Evolutionary conservation across 139 green algal genomes (phyloP).

Genomic region (Deuterostichococcus epilithicus): DNA sequence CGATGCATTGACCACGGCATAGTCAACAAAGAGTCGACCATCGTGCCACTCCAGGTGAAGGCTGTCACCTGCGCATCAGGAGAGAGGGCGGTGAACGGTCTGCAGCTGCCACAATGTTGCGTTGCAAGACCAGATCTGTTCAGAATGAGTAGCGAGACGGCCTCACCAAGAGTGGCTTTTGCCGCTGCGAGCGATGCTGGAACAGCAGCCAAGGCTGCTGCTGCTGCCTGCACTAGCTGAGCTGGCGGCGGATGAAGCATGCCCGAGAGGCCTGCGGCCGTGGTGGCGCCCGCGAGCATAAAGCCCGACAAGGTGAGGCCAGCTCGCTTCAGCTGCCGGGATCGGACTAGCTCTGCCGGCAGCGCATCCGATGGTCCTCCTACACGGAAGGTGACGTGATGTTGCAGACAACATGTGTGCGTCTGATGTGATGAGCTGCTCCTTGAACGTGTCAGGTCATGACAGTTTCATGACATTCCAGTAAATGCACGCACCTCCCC

Average conservation of each 20-base stretch:
- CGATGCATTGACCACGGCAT: not conserved
- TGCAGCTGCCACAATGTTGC: no score
- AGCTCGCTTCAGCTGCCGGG: not conserved
- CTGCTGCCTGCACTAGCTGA: not conserved
- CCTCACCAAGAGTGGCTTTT: constrained; percentile 1
- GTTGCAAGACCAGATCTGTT: no score
- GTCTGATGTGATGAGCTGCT: no score
- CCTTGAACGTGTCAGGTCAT: no score
- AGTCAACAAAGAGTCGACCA: constrained; percentile 5
- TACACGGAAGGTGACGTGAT: no score
- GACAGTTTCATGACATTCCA: no score
- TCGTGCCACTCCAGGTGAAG: constrained; percentile 13
- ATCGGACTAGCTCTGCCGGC: not conserved
- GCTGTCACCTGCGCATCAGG: not conserved
- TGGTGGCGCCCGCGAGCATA: not conserved
- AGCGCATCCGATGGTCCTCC: not conserved
- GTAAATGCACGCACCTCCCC: no score
- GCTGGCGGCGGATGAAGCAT: not conserved
- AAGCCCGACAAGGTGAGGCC: not conserved
- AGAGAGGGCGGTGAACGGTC: no score
- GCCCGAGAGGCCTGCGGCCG: not conserved
- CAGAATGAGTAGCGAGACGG: not conserved
- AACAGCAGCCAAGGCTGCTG: not conserved
- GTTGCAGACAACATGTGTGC: no score
- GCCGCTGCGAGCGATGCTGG: not conserved